These are phyloP conservation scores for Phytophthora pistaciae DNA, from an alignment of 352 stramenopile species.

Conservation along the genomic window DNA sequence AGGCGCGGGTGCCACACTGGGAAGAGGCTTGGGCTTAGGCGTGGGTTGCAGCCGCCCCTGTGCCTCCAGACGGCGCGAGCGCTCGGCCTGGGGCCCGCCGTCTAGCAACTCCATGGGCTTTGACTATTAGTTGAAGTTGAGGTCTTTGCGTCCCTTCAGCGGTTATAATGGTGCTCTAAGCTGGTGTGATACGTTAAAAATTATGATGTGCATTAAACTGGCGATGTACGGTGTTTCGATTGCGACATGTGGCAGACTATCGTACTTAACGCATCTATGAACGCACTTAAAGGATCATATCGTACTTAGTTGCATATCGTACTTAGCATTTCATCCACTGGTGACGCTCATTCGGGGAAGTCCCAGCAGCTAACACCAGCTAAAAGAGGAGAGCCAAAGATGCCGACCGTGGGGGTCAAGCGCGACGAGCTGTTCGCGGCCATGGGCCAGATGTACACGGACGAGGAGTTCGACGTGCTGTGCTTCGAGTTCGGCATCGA, in stretches of 20 bases:
- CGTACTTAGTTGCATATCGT: no score
- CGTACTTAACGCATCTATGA: no score
- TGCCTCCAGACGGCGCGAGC: constrained; percentile 42
- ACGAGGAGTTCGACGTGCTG: constrained; percentile 99
- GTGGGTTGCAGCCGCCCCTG: constrained; percentile 26
- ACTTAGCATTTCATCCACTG: constrained; percentile 27
- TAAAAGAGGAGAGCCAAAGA: constrained; percentile 50
- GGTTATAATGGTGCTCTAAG: neutral
- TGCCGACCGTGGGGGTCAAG: constrained; percentile 98
- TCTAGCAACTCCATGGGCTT: constrained; percentile 14
- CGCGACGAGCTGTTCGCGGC: constrained; percentile 97
- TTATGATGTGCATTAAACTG: no score
- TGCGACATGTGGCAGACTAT: no score
- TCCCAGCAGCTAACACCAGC: constrained; percentile 11
- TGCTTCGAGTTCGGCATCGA: constrained; percentile 99
- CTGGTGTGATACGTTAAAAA: no score
- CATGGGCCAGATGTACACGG: constrained; percentile 97
- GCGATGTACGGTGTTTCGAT: no score
- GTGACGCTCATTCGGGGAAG: constrained; percentile 30
- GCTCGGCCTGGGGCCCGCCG: constrained; percentile 42
- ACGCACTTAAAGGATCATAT: no score
- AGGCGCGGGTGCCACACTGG: neutral
- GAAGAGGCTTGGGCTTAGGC: neutral
- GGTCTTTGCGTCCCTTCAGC: constrained; percentile 17
- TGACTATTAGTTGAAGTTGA: constrained; percentile 22